phyloP scores from a whole-genome alignment of 2,329 filamentous ascomycete genomes.

The Xylariales sp. region DNA sequence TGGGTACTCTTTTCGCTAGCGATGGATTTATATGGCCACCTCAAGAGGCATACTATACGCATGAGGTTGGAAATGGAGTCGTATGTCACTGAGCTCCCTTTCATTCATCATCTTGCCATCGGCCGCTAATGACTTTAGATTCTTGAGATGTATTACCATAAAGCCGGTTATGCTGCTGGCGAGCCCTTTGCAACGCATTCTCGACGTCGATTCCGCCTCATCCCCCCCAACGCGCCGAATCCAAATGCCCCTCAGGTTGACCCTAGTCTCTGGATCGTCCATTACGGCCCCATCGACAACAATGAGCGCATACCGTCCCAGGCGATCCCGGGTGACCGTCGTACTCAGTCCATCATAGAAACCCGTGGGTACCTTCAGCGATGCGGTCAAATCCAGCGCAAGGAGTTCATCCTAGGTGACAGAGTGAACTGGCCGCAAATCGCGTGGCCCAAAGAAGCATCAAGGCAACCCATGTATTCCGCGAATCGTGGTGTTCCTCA shows the following conservation, averaged over 20 bases:
- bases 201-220: conserved; percentile 86
- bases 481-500: conserved; percentile 65
- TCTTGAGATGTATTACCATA: conserved; percentile 88
- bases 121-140: conserved; percentile 64
- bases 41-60: conserved; percentile 79
- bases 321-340: conserved; percentile 72
- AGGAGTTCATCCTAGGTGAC: conserved; percentile 95
- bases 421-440: conserved; percentile 90
- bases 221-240: conserved; percentile 75
- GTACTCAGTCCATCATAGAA: conserved; percentile 69
- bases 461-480: conserved; percentile 64
- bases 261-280: conserved; percentile 87
- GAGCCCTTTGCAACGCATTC: conserved; percentile 82
- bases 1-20: conserved; percentile 81
- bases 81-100: conserved; percentile 54
- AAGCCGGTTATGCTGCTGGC: conserved; percentile 80
- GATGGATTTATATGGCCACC: conserved; percentile 95
- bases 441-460: conserved; percentile 69
- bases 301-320: conserved; percentile 77
- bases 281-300: conserved; percentile 83
- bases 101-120: conserved; percentile 26
- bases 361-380: conserved; percentile 74
- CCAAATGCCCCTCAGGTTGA: conserved; percentile 79
- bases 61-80: conserved; percentile 73
- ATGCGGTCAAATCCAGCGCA: conserved; percentile 84